phyloP scores from a whole-genome alignment of 2,329 filamentous ascomycete genomes.

The Coniochaeta sp. region DNA sequence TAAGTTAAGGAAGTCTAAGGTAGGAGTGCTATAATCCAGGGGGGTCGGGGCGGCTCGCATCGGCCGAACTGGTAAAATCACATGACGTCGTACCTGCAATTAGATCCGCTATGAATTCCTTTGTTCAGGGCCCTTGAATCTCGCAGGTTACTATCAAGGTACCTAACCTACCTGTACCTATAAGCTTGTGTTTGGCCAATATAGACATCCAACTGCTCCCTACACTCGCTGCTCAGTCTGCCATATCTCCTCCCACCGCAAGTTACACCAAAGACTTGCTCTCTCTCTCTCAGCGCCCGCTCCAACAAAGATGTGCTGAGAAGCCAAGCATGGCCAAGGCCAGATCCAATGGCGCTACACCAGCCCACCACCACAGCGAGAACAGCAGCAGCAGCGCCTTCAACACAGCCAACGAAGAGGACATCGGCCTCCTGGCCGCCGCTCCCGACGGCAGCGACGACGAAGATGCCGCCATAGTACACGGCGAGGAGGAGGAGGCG shows the following conservation, averaged over 20 bases:
- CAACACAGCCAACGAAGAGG: slow-evolving; percentile 12
- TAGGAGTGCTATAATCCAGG: no score
- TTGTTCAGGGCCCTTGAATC: background rate
- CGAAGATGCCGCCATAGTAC: slow-evolving; percentile 6
- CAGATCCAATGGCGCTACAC: slow-evolving; percentile 17
- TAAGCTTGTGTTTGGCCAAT: background rate
- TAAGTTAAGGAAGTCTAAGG: no score
- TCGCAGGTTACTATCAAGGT: no score
- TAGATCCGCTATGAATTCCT: background rate
- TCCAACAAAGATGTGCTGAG: slow-evolving; percentile 17
- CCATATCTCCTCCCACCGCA: background rate
- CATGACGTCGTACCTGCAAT: background rate
- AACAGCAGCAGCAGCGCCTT: background rate
- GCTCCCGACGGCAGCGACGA: slow-evolving; percentile 5
- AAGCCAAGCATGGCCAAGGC: slow-evolving; percentile 18
- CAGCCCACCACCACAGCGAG: slow-evolving; percentile 7
- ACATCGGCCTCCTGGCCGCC: slow-evolving; percentile 16
- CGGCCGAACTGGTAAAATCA: background rate
- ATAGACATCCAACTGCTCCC: background rate
- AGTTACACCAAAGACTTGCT: background rate
- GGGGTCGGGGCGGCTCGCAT: background rate
- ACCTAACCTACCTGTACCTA: no score
- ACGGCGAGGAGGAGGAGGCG: background rate
- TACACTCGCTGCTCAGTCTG: background rate
- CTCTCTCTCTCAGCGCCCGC: background rate